Conservation (phyloP, 345 rosid genomes). For the Alliaria petiolata region DNA sequence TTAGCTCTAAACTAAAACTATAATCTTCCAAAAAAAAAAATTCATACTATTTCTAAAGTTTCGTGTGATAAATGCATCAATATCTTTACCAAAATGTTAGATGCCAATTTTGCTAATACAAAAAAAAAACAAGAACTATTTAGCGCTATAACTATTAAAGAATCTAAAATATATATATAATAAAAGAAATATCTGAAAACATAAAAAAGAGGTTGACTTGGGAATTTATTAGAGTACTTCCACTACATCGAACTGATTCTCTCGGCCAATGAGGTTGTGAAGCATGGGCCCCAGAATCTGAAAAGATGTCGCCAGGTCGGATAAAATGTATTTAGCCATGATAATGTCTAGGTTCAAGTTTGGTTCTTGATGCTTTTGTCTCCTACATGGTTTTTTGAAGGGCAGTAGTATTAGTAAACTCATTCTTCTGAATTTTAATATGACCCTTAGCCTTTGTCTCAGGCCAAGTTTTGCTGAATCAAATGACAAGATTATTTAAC, state of each 20-base stretch:
- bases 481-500: background rate
- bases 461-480: background rate
- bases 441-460: background rate
- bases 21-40: no score
- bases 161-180: no score
- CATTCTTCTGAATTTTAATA: background rate
- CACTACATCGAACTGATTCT: background rate
- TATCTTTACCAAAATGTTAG: no score
- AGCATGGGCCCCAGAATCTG: background rate
- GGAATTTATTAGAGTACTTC: background rate
- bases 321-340: slow-evolving; percentile 1
- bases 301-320: background rate
- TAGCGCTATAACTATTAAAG: no score
- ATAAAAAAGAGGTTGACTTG: slow-evolving; percentile 17
- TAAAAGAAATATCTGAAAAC: background rate
- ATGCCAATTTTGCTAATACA: no score
- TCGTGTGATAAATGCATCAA: no score
- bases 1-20: no score
- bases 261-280: background rate
- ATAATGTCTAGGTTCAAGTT: slow-evolving; percentile 14
- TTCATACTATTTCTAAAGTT: no score
- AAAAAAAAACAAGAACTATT: no score
- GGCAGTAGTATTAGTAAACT: background rate
- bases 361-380: background rate
- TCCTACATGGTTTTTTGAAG: background rate